Evolutionary conservation across 1,284 basidiomycete species (phyloP), one percentile per base, ranked within the genome.

Genomic region (Puccinia horiana): DNA sequence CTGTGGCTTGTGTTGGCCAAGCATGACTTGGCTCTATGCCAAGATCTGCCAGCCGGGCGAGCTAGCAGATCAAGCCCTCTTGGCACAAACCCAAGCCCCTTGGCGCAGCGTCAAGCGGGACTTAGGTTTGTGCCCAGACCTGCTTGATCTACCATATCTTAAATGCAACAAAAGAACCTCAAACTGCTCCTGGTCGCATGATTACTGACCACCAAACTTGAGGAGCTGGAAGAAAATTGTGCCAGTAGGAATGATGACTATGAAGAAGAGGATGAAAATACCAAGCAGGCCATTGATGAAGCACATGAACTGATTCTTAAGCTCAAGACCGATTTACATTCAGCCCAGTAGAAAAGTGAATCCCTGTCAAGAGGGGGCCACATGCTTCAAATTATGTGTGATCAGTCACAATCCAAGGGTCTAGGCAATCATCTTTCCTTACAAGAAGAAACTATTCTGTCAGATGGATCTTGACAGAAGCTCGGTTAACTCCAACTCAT

Each of bases 131-230:
- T n/a, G n/a, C n/a, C n/a, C n/a, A n/a, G n/a, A n/a, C n/a, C n/a
- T n/a, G n/a, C n/a, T n/a, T n/a, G n/a, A n/a, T n/a, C n/a, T n/a
- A n/a, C n/a, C 0, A 91, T 98, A 72, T 90, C 91, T 16, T 90
- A 91, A 29, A 88, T 99, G 40, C 94, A 97, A 85, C 90, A 92
- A 73, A 95, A 97, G 88, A 99, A 99, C 87, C 92, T 93, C 87
- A 93, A 93, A 84, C 88, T 98, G 12, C 89, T 99, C 44, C 92
- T 91, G 85, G 91, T 97, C 83, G 92, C 93, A 11, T 90, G 96
- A 32, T 93, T 94, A 83, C 84, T 86, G 29, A 61, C 79, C 84
- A 85, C 6, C 77, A 83, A 74, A 20, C 83, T 81, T 83, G 78
- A 86, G 88, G 85, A 88, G 88, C 84, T 85, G 47, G 85, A 85